These are phyloP conservation scores for Amanita brunnescens DNA, from an alignment of 768 basidiomycete genomes.

Conservation along the genomic window DNA sequence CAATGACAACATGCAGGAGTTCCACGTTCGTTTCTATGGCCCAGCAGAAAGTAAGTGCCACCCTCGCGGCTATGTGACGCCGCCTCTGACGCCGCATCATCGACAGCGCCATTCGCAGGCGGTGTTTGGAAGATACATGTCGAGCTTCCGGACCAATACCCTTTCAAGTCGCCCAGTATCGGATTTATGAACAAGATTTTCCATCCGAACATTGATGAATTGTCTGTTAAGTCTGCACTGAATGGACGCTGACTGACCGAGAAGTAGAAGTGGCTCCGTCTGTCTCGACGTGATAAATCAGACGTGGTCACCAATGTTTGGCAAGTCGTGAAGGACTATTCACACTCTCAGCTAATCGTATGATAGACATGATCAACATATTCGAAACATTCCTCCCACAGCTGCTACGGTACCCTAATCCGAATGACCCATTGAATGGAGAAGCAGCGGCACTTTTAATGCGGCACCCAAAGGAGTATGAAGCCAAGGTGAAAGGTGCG, in stretches of 20 bases:
- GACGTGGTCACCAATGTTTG: constrained; percentile 99
- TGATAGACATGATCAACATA: constrained; percentile 95
- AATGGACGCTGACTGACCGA: constrained; percentile 5
- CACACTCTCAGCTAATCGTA: not conserved
- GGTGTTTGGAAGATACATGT: constrained; percentile 99
- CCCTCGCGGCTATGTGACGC: not conserved
- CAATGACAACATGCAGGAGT: constrained; percentile 98
- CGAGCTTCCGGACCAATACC: constrained; percentile 96
- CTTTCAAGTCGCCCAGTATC: constrained; percentile 97
- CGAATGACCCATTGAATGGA: constrained; percentile 95
- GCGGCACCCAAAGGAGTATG: constrained; percentile 96
- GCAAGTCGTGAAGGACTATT: no score
- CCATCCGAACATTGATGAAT: constrained; percentile 98
- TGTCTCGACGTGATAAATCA: constrained; percentile 99
- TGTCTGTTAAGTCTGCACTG: constrained; percentile 44
- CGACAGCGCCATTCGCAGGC: constrained; percentile 87
- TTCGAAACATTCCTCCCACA: constrained; percentile 98
- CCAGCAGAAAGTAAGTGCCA: constrained; percentile 77
- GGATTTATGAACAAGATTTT: constrained; percentile 99
- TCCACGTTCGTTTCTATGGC: constrained; percentile 93
- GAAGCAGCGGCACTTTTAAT: constrained; percentile 96
- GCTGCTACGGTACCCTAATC: constrained; percentile 94
- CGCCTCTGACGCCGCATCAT: not conserved
- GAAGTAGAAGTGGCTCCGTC: constrained; percentile 84
- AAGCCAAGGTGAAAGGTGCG: constrained; percentile 79